Evolutionary conservation across 2,329 filamentous ascomycete genomes (phyloP).

Genomic region (Aspergillus texensis): DNA sequence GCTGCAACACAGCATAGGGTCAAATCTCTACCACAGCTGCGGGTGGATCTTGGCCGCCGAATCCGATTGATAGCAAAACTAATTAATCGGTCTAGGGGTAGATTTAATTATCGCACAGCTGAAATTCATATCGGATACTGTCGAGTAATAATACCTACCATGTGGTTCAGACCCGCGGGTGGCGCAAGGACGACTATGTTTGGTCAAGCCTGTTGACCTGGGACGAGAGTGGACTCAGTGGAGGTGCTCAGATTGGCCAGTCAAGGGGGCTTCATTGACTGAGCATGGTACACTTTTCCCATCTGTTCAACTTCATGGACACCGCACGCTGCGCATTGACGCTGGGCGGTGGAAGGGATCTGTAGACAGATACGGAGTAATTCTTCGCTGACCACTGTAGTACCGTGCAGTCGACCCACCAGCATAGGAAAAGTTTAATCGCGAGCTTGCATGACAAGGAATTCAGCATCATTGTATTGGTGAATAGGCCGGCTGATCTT

Average conservation of each 20-base stretch:
- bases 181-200: constrained; percentile 6
- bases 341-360: neutral
- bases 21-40: constrained; percentile 9
- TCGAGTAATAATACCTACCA: constrained; percentile 8
- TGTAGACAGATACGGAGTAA: neutral
- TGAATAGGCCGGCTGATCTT: constrained; percentile 8
- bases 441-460: neutral
- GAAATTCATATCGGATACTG: constrained; percentile 2
- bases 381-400: neutral
- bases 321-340: neutral
- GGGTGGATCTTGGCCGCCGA: constrained; percentile 17
- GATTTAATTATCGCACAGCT: constrained; percentile 5
- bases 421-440: neutral
- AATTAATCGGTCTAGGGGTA: constrained; percentile 1
- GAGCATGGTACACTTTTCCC: constrained; percentile 7
- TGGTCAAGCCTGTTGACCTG: constrained; percentile 8
- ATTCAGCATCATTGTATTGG: neutral
- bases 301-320: neutral
- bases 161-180: constrained; percentile 12
- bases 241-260: neutral
- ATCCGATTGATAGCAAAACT: constrained; percentile 19
- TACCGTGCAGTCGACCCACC: neutral
- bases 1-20: constrained; percentile 11
- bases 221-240: constrained; percentile 7
- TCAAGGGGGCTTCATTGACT: constrained; percentile 5